Evolutionary conservation across 768 basidiomycete genomes (phyloP).

Genomic region (Sporobolomyces roseus): DNA sequence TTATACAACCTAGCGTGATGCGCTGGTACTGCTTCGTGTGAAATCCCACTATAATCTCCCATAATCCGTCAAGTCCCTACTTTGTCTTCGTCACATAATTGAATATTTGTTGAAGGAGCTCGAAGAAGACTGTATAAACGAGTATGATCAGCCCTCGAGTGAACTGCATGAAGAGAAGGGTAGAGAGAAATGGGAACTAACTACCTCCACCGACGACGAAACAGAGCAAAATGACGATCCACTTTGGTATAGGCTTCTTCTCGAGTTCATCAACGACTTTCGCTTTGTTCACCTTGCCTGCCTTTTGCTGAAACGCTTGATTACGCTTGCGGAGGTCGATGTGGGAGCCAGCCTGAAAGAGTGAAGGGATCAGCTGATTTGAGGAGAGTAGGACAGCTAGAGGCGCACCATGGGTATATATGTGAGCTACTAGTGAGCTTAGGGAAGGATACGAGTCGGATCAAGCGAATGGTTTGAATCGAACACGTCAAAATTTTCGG

Average conservation of each 20-base stretch:
- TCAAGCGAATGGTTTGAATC: too few species aligned
- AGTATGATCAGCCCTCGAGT: too few species aligned
- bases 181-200: background rate
- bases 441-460: too few species aligned
- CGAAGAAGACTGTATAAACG: constrained; percentile 21
- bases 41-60: background rate
- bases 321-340: constrained; percentile 35
- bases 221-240: constrained; percentile 8
- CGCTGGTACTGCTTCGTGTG: too few species aligned
- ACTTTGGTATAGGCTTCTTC: constrained; percentile 6
- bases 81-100: constrained; percentile 4
- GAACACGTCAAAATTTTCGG: too few species aligned
- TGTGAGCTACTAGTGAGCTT: too few species aligned
- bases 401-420: too few species aligned
- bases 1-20: too few species aligned
- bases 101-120: constrained; percentile 25
- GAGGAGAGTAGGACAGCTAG: too few species aligned
- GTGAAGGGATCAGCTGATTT: too few species aligned
- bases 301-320: constrained; percentile 25
- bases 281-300: constrained; percentile 28
- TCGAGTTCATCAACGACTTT: background rate
- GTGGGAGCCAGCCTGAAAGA: constrained; percentile 31
- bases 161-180: background rate
- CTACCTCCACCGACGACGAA: constrained; percentile 19
- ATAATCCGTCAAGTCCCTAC: background rate